These are phyloP conservation scores for Teunomyces atbi DNA, from an alignment of 805 yeast species.

Conservation along the genomic window DNA sequence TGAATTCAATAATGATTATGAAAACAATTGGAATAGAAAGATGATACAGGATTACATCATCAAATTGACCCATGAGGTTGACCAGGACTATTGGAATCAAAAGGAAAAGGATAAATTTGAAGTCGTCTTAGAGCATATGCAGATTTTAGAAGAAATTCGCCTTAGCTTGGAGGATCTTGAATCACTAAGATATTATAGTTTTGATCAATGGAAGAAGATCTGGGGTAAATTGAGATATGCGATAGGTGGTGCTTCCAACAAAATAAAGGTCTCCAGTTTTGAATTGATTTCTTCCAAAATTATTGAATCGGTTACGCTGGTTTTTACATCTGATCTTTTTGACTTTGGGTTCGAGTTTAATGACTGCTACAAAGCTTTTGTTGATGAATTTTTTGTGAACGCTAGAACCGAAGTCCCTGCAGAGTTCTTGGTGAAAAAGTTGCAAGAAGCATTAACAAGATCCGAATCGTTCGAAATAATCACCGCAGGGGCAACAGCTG, in stretches of 20 bases:
- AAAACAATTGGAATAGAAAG: conserved; percentile 15
- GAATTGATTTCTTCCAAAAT: conserved; percentile 73
- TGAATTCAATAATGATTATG: conserved; percentile 30
- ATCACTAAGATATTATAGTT: conserved; percentile 8
- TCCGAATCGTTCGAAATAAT: conserved; percentile 70
- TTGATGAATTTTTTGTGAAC: conserved; percentile 33
- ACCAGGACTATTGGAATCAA: conserved; percentile 21
- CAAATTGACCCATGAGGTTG: conserved; percentile 22
- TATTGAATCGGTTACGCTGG: conserved; percentile 39
- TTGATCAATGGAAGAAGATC: conserved; percentile 37
- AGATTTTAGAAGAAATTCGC: conserved; percentile 14
- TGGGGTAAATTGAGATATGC: conserved; percentile 21
- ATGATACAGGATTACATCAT: conserved; percentile 16
- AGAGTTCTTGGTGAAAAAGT: conserved; percentile 48
- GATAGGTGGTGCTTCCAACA: conserved; percentile 12
- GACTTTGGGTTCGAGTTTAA: conserved; percentile 24
- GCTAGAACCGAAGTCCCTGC: conserved; percentile 24
- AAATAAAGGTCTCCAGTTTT: conserved; percentile 57
- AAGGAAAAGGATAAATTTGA: conserved; percentile 16
- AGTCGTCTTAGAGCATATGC: conserved; percentile 16
- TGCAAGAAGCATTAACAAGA: conserved; percentile 74
- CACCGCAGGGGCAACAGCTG: conserved; percentile 37
- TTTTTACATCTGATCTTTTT: conserved; percentile 26
- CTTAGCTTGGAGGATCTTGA: conserved; percentile 8
- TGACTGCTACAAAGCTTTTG: conserved; percentile 46